phyloP scores from a whole-genome alignment of 1,139 yeast species.

The Zygosaccharomyces pseudobailii region DNA sequence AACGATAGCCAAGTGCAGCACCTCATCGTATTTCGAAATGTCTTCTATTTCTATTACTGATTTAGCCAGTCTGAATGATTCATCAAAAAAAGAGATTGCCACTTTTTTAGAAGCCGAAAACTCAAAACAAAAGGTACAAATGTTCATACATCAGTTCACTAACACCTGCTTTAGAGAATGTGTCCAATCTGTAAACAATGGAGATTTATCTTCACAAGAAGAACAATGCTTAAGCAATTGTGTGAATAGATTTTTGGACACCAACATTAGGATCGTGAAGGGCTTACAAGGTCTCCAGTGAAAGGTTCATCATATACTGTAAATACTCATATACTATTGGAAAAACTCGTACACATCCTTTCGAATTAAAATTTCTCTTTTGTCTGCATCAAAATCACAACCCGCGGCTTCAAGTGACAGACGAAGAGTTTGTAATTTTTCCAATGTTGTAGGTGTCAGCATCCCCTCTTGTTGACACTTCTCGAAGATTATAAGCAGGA shows the following conservation, averaged over 20 bases:
- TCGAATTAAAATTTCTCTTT: constrained; percentile 4
- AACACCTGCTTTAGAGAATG: constrained; percentile 90
- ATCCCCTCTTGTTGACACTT: constrained; percentile 28
- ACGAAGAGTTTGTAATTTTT: constrained; percentile 4
- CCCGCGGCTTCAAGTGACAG: constrained; percentile 12
- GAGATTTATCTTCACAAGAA: constrained; percentile 53
- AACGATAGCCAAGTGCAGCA: no score
- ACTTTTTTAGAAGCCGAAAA: constrained; percentile 77
- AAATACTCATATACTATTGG: background rate
- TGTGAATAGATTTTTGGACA: constrained; percentile 79
- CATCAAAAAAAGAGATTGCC: constrained; percentile 68
- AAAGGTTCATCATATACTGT: constrained; percentile 4
- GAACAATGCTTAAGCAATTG: constrained; percentile 75
- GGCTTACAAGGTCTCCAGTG: constrained; percentile 35
- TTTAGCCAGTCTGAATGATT: constrained; percentile 61
- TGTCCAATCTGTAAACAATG: constrained; percentile 51
- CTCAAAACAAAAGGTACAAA: constrained; percentile 82
- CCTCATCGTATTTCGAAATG: constrained; percentile 35
- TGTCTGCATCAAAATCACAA: constrained; percentile 13
- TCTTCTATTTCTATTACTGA: constrained; percentile 57
- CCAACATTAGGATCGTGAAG: constrained; percentile 79
- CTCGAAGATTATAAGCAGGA: constrained; percentile 19
- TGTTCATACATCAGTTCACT: constrained; percentile 80
- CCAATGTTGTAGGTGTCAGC: constrained; percentile 5
- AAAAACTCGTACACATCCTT: constrained; percentile 6